Conservation (phyloP, 768 basidiomycete genomes). For the Tylopilus balloui region DNA sequence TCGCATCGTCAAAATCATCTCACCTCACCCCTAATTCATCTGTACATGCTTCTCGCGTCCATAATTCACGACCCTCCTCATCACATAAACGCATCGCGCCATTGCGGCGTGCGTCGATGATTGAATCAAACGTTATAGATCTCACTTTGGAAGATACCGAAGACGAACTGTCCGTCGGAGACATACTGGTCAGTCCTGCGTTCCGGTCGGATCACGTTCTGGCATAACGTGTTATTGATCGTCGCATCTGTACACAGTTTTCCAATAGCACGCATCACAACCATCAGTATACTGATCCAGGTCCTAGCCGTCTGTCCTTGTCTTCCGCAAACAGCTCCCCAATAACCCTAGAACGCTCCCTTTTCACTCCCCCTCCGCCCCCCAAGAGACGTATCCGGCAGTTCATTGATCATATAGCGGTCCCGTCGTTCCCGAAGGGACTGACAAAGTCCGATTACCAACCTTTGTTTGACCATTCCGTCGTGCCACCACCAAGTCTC, state of each 20-base stretch:
- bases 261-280: neutral
- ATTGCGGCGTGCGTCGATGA: neutral
- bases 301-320: constrained; percentile 1
- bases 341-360: constrained; percentile 13
- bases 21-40: constrained; percentile 4
- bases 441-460: constrained; percentile 20
- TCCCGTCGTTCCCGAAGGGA: constrained; percentile 22
- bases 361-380: constrained; percentile 29
- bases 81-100: neutral
- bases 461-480: neutral
- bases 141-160: constrained; percentile 24
- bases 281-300: neutral
- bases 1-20: neutral
- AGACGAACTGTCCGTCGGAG: constrained; percentile 10
- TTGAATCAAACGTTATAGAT: constrained; percentile 16
- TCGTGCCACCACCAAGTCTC: neutral
- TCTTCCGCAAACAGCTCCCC: constrained; percentile 8
- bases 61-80: constrained; percentile 1
- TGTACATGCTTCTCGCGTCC: constrained; percentile 4
- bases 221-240: constrained; percentile 5
- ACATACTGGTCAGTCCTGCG: constrained; percentile 18
- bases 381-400: constrained; percentile 8
- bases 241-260: constrained; percentile 1
- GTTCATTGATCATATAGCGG: constrained; percentile 18
- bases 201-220: constrained; percentile 2